Evolutionary conservation across 2,329 filamentous ascomycete species (phyloP).

Genomic region (Arthroderma sp.): DNA sequence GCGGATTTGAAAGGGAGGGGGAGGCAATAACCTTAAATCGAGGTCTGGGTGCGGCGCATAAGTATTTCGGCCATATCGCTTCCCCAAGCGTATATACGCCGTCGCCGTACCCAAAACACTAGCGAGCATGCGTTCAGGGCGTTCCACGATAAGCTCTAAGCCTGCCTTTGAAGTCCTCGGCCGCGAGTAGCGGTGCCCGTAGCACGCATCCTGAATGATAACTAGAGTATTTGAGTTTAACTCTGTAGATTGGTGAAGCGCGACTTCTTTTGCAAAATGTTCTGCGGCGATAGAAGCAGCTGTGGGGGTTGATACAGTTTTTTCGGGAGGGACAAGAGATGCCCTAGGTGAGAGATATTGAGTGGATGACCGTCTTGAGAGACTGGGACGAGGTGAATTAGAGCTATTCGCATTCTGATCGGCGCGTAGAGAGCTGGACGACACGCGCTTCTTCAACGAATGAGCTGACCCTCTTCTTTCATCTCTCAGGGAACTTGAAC

Average conservation of each 20-base stretch:
- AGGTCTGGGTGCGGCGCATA: constrained; percentile 54
- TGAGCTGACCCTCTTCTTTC: constrained; percentile 23
- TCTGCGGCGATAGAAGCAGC: constrained; percentile 49
- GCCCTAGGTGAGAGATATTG: constrained; percentile 16
- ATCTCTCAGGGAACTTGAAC: constrained; percentile 24
- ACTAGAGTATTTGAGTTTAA: constrained; percentile 54
- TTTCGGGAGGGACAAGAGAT: constrained; percentile 12
- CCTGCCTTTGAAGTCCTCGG: constrained; percentile 60
- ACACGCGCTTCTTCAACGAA: constrained; percentile 27
- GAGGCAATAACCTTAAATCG: constrained; percentile 41
- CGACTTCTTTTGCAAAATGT: constrained; percentile 58
- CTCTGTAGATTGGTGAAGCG: constrained; percentile 41
- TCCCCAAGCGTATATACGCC: constrained; percentile 83
- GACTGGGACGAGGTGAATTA: constrained; percentile 18
- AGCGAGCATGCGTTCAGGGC: constrained; percentile 81
- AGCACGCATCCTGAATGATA: constrained; percentile 83
- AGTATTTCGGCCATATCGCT: constrained; percentile 57
- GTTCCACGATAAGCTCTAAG: constrained; percentile 74
- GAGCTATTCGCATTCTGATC: constrained; percentile 15
- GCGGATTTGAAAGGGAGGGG: constrained; percentile 67
- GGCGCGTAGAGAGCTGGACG: constrained; percentile 26
- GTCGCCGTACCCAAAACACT: constrained; percentile 67
- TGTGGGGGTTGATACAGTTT: constrained; percentile 24
- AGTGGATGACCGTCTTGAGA: constrained; percentile 24
- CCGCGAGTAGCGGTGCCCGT: constrained; percentile 81